A percentile compares a stretch with the other conserved stretches of the same genome.
phyloP scores from a whole-genome alignment of 139 green algal genomes.

The Picochlorum sp. region DNA sequence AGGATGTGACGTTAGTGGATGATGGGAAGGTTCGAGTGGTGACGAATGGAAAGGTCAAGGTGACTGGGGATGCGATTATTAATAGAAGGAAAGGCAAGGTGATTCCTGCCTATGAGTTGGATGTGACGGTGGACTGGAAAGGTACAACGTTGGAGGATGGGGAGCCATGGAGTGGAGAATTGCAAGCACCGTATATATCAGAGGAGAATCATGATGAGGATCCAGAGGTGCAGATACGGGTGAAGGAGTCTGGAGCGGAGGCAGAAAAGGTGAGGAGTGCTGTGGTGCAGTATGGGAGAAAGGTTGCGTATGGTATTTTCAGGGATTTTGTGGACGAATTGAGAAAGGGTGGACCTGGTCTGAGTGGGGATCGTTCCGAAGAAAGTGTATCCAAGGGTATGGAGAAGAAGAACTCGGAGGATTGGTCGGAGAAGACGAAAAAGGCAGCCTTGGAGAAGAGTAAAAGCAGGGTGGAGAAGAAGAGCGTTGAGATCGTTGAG shows the following conservation, averaged over 20 bases:
- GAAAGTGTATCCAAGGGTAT: slow-evolving; percentile 3
- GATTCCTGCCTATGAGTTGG: slow-evolving; percentile 76
- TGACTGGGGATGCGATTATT: slow-evolving; percentile 57
- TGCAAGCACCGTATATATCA: slow-evolving; percentile 50
- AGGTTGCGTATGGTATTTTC: slow-evolving; percentile 37
- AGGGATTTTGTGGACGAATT: slow-evolving; percentile 61
- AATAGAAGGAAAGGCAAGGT: slow-evolving; percentile 85
- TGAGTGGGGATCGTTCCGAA: not conserved
- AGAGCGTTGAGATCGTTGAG: slow-evolving; percentile 47
- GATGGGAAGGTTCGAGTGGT: not conserved
- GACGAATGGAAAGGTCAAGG: slow-evolving; percentile 11
- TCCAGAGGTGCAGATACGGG: slow-evolving; percentile 50
- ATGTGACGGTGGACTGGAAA: slow-evolving; percentile 54
- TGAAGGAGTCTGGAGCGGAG: slow-evolving; percentile 1
- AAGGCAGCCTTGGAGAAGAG: slow-evolving; percentile 8
- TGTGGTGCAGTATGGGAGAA: slow-evolving; percentile 33
- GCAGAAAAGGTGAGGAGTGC: slow-evolving; percentile 27
- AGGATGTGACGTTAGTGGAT: slow-evolving; percentile 20
- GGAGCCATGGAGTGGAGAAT: slow-evolving; percentile 14
- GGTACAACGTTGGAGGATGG: slow-evolving; percentile 21
- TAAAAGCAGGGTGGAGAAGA: not conserved
- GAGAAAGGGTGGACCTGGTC: slow-evolving; percentile 32
- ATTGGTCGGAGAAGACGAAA: not conserved
- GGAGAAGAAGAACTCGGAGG: not conserved
- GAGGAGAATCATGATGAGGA: slow-evolving; percentile 89